phyloP scores from a whole-genome alignment of 2,329 filamentous ascomycete genomes.

The Penicillium crustosum region DNA sequence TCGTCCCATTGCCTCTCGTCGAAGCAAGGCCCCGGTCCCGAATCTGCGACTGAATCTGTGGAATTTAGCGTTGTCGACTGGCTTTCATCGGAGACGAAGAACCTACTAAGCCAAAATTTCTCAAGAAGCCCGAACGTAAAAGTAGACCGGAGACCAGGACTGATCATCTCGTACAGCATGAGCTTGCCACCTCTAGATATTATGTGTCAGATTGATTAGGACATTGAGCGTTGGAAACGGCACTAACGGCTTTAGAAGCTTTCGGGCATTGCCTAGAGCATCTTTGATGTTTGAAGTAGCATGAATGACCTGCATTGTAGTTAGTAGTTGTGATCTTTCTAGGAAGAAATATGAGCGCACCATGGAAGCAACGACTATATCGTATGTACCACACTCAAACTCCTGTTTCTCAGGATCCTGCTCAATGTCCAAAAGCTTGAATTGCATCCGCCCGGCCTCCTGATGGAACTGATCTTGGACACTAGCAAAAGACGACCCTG shows the following conservation, averaged over 20 bases:
- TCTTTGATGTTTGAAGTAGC: neutral
- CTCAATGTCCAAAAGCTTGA: slow-evolving; percentile 17
- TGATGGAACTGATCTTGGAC: slow-evolving; percentile 10
- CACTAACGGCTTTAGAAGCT: neutral
- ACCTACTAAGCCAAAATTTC: neutral
- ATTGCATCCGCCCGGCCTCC: slow-evolving; percentile 13
- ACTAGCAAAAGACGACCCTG: slow-evolving; percentile 12
- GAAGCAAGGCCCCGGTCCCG: neutral
- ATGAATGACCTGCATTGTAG: neutral
- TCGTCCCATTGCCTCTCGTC: neutral
- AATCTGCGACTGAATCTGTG: neutral
- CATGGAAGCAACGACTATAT: slow-evolving; percentile 17
- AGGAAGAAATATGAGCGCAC: neutral
- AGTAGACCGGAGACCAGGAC: neutral
- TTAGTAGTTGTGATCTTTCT: neutral
- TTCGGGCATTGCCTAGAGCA: neutral
- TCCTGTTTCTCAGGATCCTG: slow-evolving; percentile 18
- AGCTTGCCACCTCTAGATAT: neutral
- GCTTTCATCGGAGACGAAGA: neutral
- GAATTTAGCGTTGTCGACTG: neutral
- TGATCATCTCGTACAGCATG: neutral
- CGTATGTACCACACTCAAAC: slow-evolving; percentile 19
- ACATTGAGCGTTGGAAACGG: neutral
- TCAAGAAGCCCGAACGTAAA: neutral
- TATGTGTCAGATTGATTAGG: neutral